Evolutionary conservation across 2,329 filamentous ascomycete species (phyloP).

Genomic region (Stemphylium lycopersici): DNA sequence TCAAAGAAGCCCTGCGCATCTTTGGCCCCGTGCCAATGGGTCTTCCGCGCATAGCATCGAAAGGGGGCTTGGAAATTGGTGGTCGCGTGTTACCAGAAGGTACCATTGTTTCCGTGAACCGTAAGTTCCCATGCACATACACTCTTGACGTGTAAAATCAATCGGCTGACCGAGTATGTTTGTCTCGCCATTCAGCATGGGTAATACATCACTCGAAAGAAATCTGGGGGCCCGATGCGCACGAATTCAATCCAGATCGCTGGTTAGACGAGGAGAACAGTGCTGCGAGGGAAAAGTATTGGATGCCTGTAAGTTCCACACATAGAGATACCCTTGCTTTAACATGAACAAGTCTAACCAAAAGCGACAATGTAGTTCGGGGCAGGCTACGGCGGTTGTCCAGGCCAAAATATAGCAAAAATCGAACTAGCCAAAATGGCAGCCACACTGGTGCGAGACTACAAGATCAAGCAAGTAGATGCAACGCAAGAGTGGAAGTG

Average conservation of each 20-base stretch:
- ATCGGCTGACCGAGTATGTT: not conserved
- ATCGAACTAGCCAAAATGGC: slow-evolving; percentile 47
- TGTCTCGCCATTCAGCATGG: not conserved
- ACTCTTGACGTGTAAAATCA: too few species aligned
- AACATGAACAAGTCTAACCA: too few species aligned
- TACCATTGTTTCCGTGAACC: not conserved
- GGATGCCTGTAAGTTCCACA: not conserved
- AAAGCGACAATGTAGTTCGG: slow-evolving; percentile 34
- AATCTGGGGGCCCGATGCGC: slow-evolving; percentile 1
- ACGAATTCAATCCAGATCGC: not conserved
- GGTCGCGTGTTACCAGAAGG: not conserved
- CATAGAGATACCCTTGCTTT: not conserved
- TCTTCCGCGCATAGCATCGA: slow-evolving; percentile 38
- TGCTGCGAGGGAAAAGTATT: not conserved
- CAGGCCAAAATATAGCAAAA: slow-evolving; percentile 46
- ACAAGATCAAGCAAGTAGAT: slow-evolving; percentile 40
- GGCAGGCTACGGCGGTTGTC: slow-evolving; percentile 47
- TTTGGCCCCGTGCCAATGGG: slow-evolving; percentile 40
- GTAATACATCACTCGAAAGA: not conserved
- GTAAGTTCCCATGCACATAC: not conserved
- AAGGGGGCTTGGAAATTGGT: slow-evolving; percentile 40
- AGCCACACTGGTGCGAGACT: slow-evolving; percentile 43
- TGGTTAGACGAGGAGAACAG: not conserved
- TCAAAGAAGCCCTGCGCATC: slow-evolving; percentile 48
- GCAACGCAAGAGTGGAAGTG: slow-evolving; percentile 37